A percentile compares a stretch with the other conserved stretches of the same genome.
Conservation (phyloP, 2,329 filamentous ascomycete genomes). For the Macrophomina phaseolina region DNA sequence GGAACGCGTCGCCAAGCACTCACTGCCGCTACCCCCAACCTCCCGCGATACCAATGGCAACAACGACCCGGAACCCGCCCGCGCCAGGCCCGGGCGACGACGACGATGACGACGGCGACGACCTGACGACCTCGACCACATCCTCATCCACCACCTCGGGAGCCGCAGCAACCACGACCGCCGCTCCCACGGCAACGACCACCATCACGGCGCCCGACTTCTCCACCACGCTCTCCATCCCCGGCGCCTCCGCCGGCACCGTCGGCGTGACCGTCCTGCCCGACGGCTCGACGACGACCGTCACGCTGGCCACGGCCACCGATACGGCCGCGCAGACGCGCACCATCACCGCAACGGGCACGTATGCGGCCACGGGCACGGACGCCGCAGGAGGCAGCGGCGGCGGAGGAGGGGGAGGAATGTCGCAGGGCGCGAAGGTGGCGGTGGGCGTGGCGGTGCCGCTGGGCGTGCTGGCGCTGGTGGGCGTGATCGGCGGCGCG, state of each 20-base stretch:
- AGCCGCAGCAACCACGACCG: background rate
- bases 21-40: too few relatives aligned
- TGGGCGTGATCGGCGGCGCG: background rate
- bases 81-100: background rate
- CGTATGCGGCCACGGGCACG: background rate
- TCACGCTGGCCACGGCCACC: slow-evolving; percentile 8
- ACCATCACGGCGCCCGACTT: background rate
- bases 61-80: background rate
- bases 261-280: background rate
- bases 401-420: background rate
- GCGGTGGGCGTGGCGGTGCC: slow-evolving; percentile 2
- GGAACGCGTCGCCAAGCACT: too few relatives aligned
- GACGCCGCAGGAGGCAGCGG: background rate
- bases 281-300: background rate
- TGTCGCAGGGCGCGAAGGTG: background rate
- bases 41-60: background rate
- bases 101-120: slow-evolving; percentile 4
- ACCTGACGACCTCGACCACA: background rate
- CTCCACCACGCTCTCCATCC: background rate
- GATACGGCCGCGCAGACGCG: background rate
- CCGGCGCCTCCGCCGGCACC: slow-evolving; percentile 9
- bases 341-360: background rate
- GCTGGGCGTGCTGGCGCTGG: background rate
- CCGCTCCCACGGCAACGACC: background rate
- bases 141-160: background rate